Base-by-base conservation (phyloP, 768 basidiomycete species). In the Xanthoconium stramineum region DNA sequence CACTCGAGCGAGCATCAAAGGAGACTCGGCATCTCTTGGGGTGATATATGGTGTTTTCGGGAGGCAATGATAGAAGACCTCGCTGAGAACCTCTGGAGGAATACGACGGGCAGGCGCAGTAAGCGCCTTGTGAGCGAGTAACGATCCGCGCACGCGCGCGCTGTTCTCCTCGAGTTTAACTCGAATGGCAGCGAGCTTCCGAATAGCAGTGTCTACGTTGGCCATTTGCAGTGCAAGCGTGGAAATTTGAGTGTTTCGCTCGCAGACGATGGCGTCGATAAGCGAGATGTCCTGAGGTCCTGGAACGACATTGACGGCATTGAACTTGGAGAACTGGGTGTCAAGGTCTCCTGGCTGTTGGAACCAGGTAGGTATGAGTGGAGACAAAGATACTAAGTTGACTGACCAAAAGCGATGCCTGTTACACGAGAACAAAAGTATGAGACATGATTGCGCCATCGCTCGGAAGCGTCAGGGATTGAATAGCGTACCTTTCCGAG, bases 381-480 rank as follows among this genome's bases (percentile, higher is more conserved):
- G n/a, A 45, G 20, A 12, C 3, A 56, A 20, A 28, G 12, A 17
- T 37, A 47, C 1, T 29, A 20, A 29, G n/a, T 1, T 1, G 35
- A 57, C 69, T 43, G 24, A 66, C 69, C 53, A 60, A 68, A 60
- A 56, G 50, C 30, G 64, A 54, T 36, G 51, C 10, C 65, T 61
- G 48, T 51, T 45, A n/a, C 24, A 42, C 19, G n/a, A n/a, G 40
- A 30, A 54, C 39, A 36, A 19, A 33, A n/a, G 53, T 52, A 66
- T 72, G 69, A 70, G 70, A 68, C 60, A 70, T 47, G 65, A 70
- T 70, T 63, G 69, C 70, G 71, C 71, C 56, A 70, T 70, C 61
- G 58, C 6, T 13, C 10, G 36, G 33, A 33, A 10, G 3, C n/a
- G 32, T n/a, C 36, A 46, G 36, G 32, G 54, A 50, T 55, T 36